Percentiles rank a stretch among this genome's conserved stretches.
phyloP scores from a whole-genome alignment of 176 grass and related monocot genomes.

The Bothriochloa decipiens region DNA sequence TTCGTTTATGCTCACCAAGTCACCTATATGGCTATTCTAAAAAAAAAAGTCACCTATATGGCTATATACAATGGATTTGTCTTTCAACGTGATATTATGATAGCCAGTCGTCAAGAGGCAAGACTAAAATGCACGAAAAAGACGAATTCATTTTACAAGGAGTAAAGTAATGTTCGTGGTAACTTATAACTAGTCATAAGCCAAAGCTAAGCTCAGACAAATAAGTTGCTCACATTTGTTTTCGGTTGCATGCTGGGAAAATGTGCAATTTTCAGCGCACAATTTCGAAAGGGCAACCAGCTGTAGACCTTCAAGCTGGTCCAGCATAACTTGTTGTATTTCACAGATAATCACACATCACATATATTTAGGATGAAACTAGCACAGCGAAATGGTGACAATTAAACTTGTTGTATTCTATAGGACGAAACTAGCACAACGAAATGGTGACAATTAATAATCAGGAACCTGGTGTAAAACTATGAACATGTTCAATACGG shows the following conservation, averaged over 20 bases:
- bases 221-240: not conserved
- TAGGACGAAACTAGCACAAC: not conserved
- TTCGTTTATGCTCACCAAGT: too few relatives aligned
- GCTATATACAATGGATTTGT: too few relatives aligned
- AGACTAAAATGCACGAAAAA: not conserved
- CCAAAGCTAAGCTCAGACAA: not conserved
- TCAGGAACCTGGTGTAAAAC: not conserved
- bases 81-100: too few relatives aligned
- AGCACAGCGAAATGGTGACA: not conserved
- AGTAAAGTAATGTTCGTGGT: not conserved
- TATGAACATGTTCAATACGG: not conserved
- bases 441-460: not conserved
- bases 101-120: too few relatives aligned
- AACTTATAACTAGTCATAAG: not conserved
- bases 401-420: not conserved
- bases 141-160: not conserved
- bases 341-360: not conserved
- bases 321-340: not conserved
- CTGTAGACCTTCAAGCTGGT: not conserved
- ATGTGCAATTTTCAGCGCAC: not conserved
- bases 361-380: not conserved
- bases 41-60: too few relatives aligned
- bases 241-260: not conserved
- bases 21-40: too few relatives aligned
- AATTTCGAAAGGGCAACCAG: not conserved